Conservation (phyloP, 768 basidiomycete species). For the Lentinula detonsa region DNA sequence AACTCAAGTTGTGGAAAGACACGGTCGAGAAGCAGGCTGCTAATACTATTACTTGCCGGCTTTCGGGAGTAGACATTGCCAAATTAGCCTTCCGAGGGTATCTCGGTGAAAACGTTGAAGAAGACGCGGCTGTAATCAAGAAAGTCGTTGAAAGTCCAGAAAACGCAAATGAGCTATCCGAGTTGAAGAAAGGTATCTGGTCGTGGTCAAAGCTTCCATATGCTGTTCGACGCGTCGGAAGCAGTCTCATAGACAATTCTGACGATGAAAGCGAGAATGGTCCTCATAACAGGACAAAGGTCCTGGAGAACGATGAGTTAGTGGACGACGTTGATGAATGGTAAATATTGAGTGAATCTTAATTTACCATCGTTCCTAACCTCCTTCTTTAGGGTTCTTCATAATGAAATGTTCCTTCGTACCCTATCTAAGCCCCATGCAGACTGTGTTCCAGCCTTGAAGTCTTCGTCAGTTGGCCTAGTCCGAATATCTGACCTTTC, state of each 20-base stretch:
- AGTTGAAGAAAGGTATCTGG: neutral
- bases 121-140: neutral
- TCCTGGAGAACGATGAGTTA: conserved; percentile 10
- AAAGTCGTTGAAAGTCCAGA: neutral
- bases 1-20: neutral
- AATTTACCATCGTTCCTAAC: neutral
- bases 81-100: neutral
- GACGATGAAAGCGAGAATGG: neutral
- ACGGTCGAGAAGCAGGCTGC: neutral
- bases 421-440: conserved; percentile 7
- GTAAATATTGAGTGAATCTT: neutral
- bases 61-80: neutral
- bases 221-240: neutral
- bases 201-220: neutral
- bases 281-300: conserved; percentile 5
- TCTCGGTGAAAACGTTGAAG: neutral
- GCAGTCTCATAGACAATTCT: neutral
- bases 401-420: conserved; percentile 11
- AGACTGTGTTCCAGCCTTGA: neutral
- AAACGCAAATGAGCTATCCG: no score
- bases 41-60: neutral
- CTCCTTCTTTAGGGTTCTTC: conserved; percentile 9
- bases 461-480: conserved; percentile 9
- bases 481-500: conserved; percentile 6
- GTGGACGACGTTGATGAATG: conserved; percentile 13